Conservation (phyloP, 2,329 filamentous ascomycete species). For the Cytospora piceicola region DNA sequence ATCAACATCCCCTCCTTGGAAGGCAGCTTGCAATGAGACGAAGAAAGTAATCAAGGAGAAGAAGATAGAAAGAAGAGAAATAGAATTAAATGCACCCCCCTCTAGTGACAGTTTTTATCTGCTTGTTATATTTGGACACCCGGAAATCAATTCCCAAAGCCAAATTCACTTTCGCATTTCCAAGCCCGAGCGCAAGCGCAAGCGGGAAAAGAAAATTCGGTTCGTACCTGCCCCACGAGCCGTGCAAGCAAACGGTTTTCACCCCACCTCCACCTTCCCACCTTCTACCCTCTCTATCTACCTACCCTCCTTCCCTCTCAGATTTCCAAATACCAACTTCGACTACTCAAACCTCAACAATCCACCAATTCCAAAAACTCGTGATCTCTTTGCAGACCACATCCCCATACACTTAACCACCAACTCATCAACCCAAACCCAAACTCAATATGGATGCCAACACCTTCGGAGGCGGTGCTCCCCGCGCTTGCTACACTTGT, state of each 20-base stretch:
- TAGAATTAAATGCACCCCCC: background rate
- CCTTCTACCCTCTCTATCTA: conserved; percentile 3
- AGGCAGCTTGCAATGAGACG: too few species aligned
- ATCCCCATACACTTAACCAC: conserved; percentile 19
- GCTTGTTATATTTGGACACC: conserved; percentile 5
- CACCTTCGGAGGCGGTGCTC: conserved; percentile 35
- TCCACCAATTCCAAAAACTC: conserved; percentile 28
- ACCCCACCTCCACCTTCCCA: conserved; percentile 25
- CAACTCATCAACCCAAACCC: conserved; percentile 18
- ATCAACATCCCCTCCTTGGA: too few species aligned
- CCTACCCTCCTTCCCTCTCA: conserved; percentile 16
- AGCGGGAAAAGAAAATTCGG: conserved; percentile 25
- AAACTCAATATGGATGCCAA: conserved; percentile 42
- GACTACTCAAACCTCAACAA: conserved; percentile 15
- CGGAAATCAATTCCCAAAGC: conserved; percentile 14
- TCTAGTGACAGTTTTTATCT: background rate
- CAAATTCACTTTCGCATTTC: background rate
- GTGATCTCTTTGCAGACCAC: conserved; percentile 18
- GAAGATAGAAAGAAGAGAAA: too few species aligned
- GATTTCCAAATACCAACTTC: background rate
- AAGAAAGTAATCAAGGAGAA: background rate
- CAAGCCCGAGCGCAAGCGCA: conserved; percentile 3
- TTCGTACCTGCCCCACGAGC: conserved; percentile 25
- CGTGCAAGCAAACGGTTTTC: conserved; percentile 24
- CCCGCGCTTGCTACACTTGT: conserved; percentile 56